Conservation (phyloP, 176 grass and related monocot genomes). For the Aegilops bicornis region DNA sequence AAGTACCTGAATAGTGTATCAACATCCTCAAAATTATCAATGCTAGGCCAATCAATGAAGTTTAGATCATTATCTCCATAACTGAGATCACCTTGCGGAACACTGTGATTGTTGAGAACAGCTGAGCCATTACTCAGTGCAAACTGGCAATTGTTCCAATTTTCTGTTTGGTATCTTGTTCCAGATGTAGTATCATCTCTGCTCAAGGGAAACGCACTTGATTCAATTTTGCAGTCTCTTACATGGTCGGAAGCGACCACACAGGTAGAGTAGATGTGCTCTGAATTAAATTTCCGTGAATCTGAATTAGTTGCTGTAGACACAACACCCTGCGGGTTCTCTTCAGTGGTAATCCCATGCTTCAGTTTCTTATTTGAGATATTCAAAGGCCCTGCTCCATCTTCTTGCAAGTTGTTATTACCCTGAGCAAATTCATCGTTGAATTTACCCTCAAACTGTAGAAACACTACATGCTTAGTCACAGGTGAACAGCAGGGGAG, state of each 20-base stretch:
- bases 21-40: slow-evolving; percentile 90
- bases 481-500: not conserved
- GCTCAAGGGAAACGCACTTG: slow-evolving; percentile 20
- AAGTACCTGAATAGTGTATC: slow-evolving; percentile 92
- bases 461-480: slow-evolving; percentile 26
- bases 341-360: slow-evolving; percentile 29
- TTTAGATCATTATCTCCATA: slow-evolving; percentile 74
- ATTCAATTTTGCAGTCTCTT: slow-evolving; percentile 32
- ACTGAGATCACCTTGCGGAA: slow-evolving; percentile 33
- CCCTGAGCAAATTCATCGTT: slow-evolving; percentile 50
- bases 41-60: slow-evolving; percentile 84
- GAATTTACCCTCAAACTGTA: slow-evolving; percentile 61
- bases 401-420: slow-evolving; percentile 32
- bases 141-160: slow-evolving; percentile 42
- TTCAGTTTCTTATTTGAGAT: slow-evolving; percentile 50
- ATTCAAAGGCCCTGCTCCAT: slow-evolving; percentile 18
- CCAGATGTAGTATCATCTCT: slow-evolving; percentile 21
- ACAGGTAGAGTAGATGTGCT: slow-evolving; percentile 29
- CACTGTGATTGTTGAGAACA: slow-evolving; percentile 38
- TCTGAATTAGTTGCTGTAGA: slow-evolving; percentile 29
- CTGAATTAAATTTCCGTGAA: slow-evolving; percentile 43
- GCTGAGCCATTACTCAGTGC: slow-evolving; percentile 37
- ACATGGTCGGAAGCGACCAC: slow-evolving; percentile 14
- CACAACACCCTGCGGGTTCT: slow-evolving; percentile 19
- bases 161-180: slow-evolving; percentile 49